phyloP scores from a whole-genome alignment of 169 alveolate species.

The Plasmodium vinckei region DNA sequence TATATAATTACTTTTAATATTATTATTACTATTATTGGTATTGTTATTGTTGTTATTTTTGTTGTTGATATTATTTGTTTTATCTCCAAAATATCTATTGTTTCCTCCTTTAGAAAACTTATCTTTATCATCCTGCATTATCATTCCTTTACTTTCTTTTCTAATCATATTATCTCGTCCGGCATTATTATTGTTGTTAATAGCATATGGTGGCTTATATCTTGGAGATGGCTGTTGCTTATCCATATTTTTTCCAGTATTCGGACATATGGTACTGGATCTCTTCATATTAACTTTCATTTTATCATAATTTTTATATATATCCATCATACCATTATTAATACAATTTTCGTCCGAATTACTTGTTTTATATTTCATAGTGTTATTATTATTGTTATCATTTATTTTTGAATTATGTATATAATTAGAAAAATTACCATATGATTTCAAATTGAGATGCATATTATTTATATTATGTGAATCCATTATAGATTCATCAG shows the following conservation, averaged over 20 bases:
- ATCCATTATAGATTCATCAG: constrained; percentile 39
- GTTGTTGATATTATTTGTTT: neutral
- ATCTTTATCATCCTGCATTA: constrained; percentile 19
- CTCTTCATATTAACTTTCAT: constrained; percentile 29
- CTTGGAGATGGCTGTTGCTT: neutral
- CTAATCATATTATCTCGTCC: neutral
- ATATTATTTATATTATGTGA: constrained; percentile 24
- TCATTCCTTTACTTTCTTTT: neutral
- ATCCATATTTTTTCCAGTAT: constrained; percentile 20
- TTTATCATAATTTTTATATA: constrained; percentile 14
- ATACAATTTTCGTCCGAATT: neutral
- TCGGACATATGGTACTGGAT: constrained; percentile 5
- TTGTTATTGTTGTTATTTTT: neutral
- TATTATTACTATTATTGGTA: neutral
- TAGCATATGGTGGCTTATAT: too few relatives aligned
- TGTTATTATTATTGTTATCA: constrained; percentile 6
- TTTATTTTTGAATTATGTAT: constrained; percentile 2
- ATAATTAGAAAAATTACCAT: constrained; percentile 9
- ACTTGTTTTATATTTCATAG: neutral
- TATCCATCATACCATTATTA: constrained; percentile 8
- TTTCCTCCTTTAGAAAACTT: constrained; percentile 12
- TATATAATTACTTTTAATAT: constrained; percentile 19
- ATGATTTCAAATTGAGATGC: constrained; percentile 2
- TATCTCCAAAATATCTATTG: neutral
- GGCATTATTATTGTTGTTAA: neutral